Conservation (phyloP, 2,329 filamentous ascomycete species). For the Ophiostoma perfectum region DNA sequence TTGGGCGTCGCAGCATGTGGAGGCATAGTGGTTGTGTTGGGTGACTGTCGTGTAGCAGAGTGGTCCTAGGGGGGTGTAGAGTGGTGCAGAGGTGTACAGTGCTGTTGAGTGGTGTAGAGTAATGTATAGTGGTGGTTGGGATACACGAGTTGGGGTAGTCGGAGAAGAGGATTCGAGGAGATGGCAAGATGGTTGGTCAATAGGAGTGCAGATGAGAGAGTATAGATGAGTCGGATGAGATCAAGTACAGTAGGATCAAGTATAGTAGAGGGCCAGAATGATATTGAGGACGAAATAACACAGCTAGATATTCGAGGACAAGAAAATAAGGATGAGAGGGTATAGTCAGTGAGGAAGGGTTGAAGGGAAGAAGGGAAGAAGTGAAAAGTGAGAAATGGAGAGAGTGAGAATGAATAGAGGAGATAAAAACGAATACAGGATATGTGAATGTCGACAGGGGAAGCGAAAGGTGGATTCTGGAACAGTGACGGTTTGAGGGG, state of each 20-base stretch:
- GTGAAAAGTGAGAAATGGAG: not conserved
- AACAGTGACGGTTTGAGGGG: not conserved
- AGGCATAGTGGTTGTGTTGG: not conserved
- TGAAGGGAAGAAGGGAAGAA: not conserved
- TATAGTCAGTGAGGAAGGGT: not conserved
- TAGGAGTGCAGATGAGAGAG: no score
- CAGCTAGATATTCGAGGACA: no score
- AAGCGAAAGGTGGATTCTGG: not conserved
- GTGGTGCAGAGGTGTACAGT: not conserved
- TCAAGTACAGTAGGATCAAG: no score
- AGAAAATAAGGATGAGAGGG: no score
- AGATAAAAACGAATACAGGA: not conserved
- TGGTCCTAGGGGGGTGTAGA: not conserved
- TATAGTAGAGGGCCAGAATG: no score
- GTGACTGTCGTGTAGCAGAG: not conserved
- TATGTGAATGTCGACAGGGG: not conserved
- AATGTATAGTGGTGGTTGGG: not conserved
- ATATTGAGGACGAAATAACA: no score
- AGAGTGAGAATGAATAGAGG: not conserved
- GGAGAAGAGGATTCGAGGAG: not conserved
- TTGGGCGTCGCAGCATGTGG: conserved; percentile 13
- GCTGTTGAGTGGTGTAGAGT: not conserved
- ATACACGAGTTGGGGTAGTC: conserved; percentile 10
- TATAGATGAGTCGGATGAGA: no score
- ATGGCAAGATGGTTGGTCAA: no score